phyloP scores from a whole-genome alignment of 176 grass and related monocot species.

The Ampelocalamus luodianensis region DNA sequence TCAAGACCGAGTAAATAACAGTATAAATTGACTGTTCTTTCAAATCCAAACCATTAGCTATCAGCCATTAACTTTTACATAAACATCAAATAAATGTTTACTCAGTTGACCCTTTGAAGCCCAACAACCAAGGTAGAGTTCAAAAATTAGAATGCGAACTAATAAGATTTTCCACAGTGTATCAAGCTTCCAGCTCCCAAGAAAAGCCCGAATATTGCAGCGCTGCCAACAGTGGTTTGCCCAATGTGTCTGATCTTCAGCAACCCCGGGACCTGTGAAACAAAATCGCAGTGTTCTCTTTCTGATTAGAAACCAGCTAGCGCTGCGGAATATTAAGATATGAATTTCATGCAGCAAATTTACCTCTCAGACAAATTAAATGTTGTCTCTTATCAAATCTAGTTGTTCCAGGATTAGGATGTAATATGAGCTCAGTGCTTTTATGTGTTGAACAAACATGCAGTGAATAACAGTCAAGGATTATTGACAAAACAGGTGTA shows the following conservation, averaged over 20 bases:
- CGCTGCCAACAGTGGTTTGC: constrained; percentile 78
- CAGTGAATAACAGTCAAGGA: background rate
- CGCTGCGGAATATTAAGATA: background rate
- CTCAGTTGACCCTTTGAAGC: background rate
- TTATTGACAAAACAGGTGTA: background rate
- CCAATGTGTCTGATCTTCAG: constrained; percentile 94
- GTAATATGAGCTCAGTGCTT: background rate
- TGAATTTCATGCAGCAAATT: background rate
- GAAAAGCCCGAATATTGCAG: constrained; percentile 87
- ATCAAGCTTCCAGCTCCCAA: constrained; percentile 96
- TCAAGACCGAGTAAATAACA: constrained; percentile 28
- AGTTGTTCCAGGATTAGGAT: background rate
- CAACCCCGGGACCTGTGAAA: constrained; percentile 75
- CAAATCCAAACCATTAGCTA: constrained; percentile 24
- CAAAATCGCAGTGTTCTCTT: background rate
- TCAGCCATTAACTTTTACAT: constrained; percentile 40
- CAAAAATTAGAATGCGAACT: constrained; percentile 37
- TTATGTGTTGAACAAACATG: background rate
- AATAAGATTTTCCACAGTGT: constrained; percentile 91
- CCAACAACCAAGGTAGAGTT: constrained; percentile 14
- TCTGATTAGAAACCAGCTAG: constrained; percentile 6
- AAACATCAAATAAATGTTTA: constrained; percentile 38
- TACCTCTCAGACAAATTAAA: constrained; percentile 9
- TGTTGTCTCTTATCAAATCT: background rate
- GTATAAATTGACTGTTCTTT: constrained; percentile 28